A percentile compares a stretch with the other conserved stretches of the same genome.
These are phyloP conservation scores for Podospora tetraspora DNA, from an alignment of 495 filamentous ascomycete genomes.

Conservation along the genomic window DNA sequence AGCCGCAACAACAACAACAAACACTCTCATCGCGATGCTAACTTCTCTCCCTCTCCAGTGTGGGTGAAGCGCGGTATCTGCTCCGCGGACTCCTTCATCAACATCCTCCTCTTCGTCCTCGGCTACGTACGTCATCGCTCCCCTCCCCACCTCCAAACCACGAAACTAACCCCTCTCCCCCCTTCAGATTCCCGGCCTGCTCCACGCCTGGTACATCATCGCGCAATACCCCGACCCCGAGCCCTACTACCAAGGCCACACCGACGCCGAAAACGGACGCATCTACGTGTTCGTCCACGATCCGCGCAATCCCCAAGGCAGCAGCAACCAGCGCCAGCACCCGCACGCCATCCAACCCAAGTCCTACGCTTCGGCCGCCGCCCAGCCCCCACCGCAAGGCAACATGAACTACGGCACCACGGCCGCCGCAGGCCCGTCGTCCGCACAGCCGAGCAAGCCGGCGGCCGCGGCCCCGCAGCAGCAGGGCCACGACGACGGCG, in stretches of 20 bases:
- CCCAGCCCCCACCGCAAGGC: slow-evolving; percentile 28
- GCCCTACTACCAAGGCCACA: slow-evolving; percentile 17
- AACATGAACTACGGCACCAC: slow-evolving; percentile 39
- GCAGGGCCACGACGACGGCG: slow-evolving; percentile 27
- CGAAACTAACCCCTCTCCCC: slow-evolving; percentile 7
- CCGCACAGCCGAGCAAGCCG: not conserved
- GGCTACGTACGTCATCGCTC: slow-evolving; percentile 54
- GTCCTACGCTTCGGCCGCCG: slow-evolving; percentile 12
- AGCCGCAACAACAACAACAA: not conserved
- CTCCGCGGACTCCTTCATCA: slow-evolving; percentile 89
- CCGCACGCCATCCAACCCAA: not conserved
- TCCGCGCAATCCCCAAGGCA: not conserved
- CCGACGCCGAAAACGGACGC: slow-evolving; percentile 7
- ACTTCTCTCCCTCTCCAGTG: slow-evolving; percentile 47
- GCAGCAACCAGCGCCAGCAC: slow-evolving; percentile 20
- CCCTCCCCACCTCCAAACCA: not conserved
- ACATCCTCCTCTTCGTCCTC: slow-evolving; percentile 83
- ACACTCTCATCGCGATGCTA: slow-evolving; percentile 5
- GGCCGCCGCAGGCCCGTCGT: slow-evolving; percentile 16
- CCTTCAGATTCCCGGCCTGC: slow-evolving; percentile 69
- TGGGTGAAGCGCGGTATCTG: slow-evolving; percentile 96
- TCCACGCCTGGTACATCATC: slow-evolving; percentile 99
- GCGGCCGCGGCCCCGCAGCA: slow-evolving; percentile 5
- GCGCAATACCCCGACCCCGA: slow-evolving; percentile 71
- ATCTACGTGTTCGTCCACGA: not conserved